A percentile compares a stretch with the other conserved stretches of the same genome.
Conservation (phyloP, 2,329 filamentous ascomycete species). For the Cryphonectria nitschkei region DNA sequence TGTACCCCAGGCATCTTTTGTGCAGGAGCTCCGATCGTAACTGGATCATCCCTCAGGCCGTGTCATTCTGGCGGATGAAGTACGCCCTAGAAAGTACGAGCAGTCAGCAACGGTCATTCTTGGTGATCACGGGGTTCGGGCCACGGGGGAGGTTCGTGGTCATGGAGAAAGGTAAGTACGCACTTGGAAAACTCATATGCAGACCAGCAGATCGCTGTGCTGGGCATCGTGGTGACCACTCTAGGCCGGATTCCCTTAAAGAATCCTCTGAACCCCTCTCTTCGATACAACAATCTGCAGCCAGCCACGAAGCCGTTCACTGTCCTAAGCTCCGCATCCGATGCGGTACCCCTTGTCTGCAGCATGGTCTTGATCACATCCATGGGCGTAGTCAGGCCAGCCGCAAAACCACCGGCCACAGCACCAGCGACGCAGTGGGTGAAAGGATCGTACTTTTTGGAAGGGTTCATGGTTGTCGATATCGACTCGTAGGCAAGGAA, state of each 20-base stretch:
- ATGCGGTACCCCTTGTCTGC: constrained; percentile 83
- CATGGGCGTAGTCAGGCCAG: constrained; percentile 91
- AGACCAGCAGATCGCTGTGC: constrained; percentile 99
- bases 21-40: neutral
- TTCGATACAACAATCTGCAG: constrained; percentile 77
- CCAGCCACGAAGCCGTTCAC: constrained; percentile 82
- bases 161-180: constrained; percentile 35
- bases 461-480: constrained; percentile 89
- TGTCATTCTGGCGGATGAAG: constrained; percentile 60
- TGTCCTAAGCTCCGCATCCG: constrained; percentile 79
- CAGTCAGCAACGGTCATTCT: constrained; percentile 27
- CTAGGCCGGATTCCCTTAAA: constrained; percentile 91
- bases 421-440: constrained; percentile 94
- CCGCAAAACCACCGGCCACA: constrained; percentile 89
- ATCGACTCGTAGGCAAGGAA: constrained; percentile 98
- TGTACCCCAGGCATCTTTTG: neutral
- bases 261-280: constrained; percentile 85
- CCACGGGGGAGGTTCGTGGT: neutral
- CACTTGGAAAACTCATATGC: constrained; percentile 72
- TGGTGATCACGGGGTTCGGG: neutral
- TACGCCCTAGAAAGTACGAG: constrained; percentile 51
- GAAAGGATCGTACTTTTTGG: constrained; percentile 83
- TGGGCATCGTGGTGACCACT: constrained; percentile 96
- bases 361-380: constrained; percentile 98
- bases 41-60: constrained; percentile 35